Conservation (phyloP, 2,329 filamentous ascomycete genomes). For the Ophiostoma piceae region DNA sequence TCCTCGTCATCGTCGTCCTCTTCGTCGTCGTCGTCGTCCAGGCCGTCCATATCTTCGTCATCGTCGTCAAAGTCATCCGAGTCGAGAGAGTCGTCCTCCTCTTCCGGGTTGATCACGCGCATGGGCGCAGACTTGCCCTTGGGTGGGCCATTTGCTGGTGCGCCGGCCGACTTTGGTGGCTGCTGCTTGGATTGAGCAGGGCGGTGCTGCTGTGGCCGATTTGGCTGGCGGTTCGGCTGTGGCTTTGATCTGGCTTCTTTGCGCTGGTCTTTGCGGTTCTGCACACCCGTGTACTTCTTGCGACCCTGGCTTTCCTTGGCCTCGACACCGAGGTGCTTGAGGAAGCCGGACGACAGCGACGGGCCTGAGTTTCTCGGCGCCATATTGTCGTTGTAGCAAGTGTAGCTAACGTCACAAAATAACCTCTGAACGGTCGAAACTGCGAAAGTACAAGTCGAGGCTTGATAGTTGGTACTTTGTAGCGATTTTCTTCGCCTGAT, state of each 20-base stretch:
- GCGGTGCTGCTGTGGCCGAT: background rate
- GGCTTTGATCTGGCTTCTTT: slow-evolving; percentile 61
- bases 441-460: background rate
- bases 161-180: background rate
- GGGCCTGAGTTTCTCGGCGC: slow-evolving; percentile 22
- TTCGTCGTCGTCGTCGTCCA: slow-evolving; percentile 27
- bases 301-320: slow-evolving; percentile 23
- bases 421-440: background rate
- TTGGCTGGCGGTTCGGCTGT: background rate
- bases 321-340: slow-evolving; percentile 37
- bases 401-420: background rate
- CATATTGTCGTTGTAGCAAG: slow-evolving; percentile 16
- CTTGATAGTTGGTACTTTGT: background rate
- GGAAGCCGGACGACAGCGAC: slow-evolving; percentile 27
- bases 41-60: slow-evolving; percentile 27
- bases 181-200: background rate
- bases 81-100: slow-evolving; percentile 21
- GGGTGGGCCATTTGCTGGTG: background rate
- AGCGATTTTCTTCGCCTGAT: background rate
- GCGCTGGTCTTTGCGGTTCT: slow-evolving; percentile 37
- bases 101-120: slow-evolving; percentile 11
- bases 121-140: slow-evolving; percentile 13
- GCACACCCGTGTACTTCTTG: background rate
- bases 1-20: slow-evolving; percentile 24
- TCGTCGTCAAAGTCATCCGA: slow-evolving; percentile 25